Evolutionary conservation across 352 stramenopile genomes (phyloP), one percentile per base, ranked within the genome.

Genomic region (Globisporangium cystogenes): DNA sequence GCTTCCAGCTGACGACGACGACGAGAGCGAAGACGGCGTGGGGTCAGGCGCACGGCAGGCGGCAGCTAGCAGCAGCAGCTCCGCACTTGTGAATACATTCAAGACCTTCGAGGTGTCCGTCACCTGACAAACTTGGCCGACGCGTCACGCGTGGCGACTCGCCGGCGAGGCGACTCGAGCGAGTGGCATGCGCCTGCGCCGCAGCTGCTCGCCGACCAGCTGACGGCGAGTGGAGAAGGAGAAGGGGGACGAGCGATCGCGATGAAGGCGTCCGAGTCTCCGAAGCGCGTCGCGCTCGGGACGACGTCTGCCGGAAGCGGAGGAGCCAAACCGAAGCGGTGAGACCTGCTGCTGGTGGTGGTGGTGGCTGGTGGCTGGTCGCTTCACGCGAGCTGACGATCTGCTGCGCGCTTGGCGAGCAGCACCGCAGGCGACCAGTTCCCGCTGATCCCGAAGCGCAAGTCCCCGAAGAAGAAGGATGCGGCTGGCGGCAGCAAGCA

Each of bases 391-490:
- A n/a, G 4, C 18, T 26, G n/a, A 10, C 15, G 18, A 26, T 23
- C n/a, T 26, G 40, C 40, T 45, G 40, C 8, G 12, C 7, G 39
- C 39, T 2, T 23, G 7, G 12, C 5, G 14, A 39, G 14, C 33
- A 18, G 40, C 6, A 45, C 18, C 20, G 21, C 20, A 8, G 33
- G 23, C 26, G 45, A 59, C 16, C 45, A 59, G 21, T 42, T 59
- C n/a, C 53, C 36, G 5, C 29, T 59, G 45, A 33, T 59, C 2
- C 46, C 20, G 8, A 59, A 49, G 53, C 43, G 50, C 7, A 48
- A 33, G 27, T 60, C 55, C 18, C 47, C 47, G 12, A 60, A 55
- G 29, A 60, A 55, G 47, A 60, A 51, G 29, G 55, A 60, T 31
- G 11, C 16, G 20, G 15, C 48, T 3, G 51, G 8, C 14, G 33